These are phyloP conservation scores for Populus hybrid DNA, from an alignment of 441 rosid genomes.

Conservation along the genomic window DNA sequence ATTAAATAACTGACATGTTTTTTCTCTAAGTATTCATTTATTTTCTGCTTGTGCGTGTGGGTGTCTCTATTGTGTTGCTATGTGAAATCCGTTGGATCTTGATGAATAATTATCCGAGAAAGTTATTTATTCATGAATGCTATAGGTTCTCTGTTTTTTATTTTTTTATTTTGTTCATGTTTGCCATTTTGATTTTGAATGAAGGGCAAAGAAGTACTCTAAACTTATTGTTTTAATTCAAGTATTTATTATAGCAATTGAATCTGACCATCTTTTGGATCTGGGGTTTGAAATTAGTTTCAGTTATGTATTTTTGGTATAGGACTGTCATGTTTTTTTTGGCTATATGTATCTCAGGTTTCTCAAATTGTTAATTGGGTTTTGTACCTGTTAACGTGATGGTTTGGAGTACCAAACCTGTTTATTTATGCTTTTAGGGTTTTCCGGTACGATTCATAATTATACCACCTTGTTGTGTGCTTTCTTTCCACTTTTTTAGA, in stretches of 20 bases:
- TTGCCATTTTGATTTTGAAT: neutral
- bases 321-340: neutral
- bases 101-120: neutral
- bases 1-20: constrained; percentile 9
- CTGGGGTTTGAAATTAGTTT: neutral
- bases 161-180: neutral
- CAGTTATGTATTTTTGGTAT: neutral
- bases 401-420: neutral
- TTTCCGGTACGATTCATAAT: constrained; percentile 4
- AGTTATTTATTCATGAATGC: neutral
- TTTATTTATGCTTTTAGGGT: neutral
- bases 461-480: constrained; percentile 1
- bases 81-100: neutral
- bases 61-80: neutral
- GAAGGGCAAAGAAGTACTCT: neutral
- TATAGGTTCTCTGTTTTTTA: neutral
- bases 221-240: neutral
- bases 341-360: neutral
- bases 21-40: neutral
- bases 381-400: neutral
- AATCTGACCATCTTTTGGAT: neutral
- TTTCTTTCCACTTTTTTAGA: constrained; percentile 7
- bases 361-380: neutral
- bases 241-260: neutral
- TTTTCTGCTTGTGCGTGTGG: neutral